Base-by-base conservation (phyloP, 768 basidiomycete genomes). In the Pleurotus eryngii region DNA sequence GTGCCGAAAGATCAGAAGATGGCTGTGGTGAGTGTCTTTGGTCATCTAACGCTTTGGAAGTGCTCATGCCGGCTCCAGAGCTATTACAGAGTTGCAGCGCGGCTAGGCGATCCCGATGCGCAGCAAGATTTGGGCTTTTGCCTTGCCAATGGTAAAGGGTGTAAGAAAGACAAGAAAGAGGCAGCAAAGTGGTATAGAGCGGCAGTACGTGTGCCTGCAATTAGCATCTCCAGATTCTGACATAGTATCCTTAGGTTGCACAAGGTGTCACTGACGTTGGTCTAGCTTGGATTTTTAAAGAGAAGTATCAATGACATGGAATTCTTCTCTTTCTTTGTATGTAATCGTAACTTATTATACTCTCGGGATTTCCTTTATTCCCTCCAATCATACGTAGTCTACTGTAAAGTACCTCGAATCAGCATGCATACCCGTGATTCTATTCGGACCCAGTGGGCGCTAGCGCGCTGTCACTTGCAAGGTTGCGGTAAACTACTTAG, bases 281-380 rank as follows among this genome's bases (percentile, higher is more conserved):
- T 20, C 79, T 94, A 46, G 90, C 90, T 2, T 94, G 92, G 92
- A 93, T 94, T 60, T 91, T 90, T 76, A 95, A 95, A 70, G 85
- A 90, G 65, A 95, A 95, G 72, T 93, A 85, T 63, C 76, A 76
- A 65, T 80, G 63, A 40, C 17, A 15, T 11, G 30, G 30, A 3
- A 9, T 8, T 35, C 30, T 35, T 35, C 11, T 35, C 11, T 35
- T 35, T 35, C 30, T 35, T 35, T 35, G 30, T 35, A 35, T 35
- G 11, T 35, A 35, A 8, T 11, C 8, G 30, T 35, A 35, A 35
- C 30, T 11, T 35, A 35, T 35, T 35, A 35, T 35, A 35, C 30
- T 8, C 30, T 8, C 30, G 1, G 30, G 8, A 11, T 35, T 35
- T 35, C 30, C 11, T 11, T 35, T 11, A 35, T 35, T 9, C 30